phyloP scores from a whole-genome alignment of 2,329 filamentous ascomycete genomes.

The Hypoxylon sp. region DNA sequence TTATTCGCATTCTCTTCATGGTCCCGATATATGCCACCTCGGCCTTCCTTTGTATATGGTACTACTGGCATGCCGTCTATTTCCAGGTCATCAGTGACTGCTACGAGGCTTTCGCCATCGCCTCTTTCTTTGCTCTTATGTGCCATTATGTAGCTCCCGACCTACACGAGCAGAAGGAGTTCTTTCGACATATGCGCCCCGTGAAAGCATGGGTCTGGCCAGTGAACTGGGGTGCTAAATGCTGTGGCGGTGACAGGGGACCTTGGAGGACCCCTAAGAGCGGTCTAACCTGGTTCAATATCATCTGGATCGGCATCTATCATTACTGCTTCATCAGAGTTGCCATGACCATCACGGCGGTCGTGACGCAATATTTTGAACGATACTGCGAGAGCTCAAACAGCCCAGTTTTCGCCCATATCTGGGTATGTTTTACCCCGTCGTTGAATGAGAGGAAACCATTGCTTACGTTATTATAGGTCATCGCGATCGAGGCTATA shows the following conservation, averaged over 20 bases:
- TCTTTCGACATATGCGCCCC: slow-evolving; percentile 78
- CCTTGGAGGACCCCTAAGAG: slow-evolving; percentile 81
- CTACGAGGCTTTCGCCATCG: slow-evolving; percentile 91
- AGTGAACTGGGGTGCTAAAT: slow-evolving; percentile 77
- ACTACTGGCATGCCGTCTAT: slow-evolving; percentile 84
- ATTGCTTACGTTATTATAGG: slow-evolving; percentile 56
- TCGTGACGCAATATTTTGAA: slow-evolving; percentile 77
- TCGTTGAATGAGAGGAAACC: slow-evolving; percentile 4
- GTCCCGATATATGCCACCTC: slow-evolving; percentile 84
- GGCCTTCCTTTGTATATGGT: slow-evolving; percentile 79
- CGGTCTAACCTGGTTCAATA: slow-evolving; percentile 92
- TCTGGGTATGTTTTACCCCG: slow-evolving; percentile 74
- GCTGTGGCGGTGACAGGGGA: slow-evolving; percentile 77
- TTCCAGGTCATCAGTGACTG: slow-evolving; percentile 86
- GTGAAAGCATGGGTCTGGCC: slow-evolving; percentile 82
- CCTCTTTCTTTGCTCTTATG: slow-evolving; percentile 86
- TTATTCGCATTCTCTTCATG: slow-evolving; percentile 92
- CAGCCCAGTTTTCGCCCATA: slow-evolving; percentile 82
- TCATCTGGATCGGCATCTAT: slow-evolving; percentile 85
- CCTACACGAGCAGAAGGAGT: slow-evolving; percentile 85
- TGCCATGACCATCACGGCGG: slow-evolving; percentile 82
- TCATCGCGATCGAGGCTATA: slow-evolving; percentile 76
- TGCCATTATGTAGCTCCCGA: slow-evolving; percentile 85
- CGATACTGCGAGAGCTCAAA: slow-evolving; percentile 85
- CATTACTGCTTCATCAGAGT: slow-evolving; percentile 89